Conservation (phyloP, 345 rosid species). For the Eucalyptus erythrocorys region DNA sequence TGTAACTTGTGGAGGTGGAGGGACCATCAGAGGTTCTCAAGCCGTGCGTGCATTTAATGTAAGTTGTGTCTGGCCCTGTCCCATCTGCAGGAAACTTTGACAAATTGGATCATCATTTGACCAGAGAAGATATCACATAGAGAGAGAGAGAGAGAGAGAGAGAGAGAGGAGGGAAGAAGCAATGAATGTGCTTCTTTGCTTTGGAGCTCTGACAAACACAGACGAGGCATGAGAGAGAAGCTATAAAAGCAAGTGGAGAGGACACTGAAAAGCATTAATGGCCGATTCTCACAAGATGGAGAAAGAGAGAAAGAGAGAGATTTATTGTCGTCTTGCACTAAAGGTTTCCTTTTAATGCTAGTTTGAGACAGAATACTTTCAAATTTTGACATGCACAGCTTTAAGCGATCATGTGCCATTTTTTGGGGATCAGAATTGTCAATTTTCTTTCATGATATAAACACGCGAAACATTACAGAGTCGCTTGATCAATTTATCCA, state of each 20-base stretch:
- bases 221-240: background rate
- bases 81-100: background rate
- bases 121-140: background rate
- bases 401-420: background rate
- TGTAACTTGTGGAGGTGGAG: background rate
- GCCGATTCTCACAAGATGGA: constrained; percentile 12
- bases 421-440: background rate
- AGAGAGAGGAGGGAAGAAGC: background rate
- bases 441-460: background rate
- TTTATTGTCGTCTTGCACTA: background rate
- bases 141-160: background rate
- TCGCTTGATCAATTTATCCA: background rate
- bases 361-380: background rate
- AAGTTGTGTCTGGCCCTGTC: background rate
- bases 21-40: background rate
- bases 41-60: background rate
- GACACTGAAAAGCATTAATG: constrained; percentile 39
- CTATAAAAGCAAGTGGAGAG: background rate
- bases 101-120: background rate
- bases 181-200: background rate
- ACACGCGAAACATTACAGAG: background rate
- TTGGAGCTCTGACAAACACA: background rate
- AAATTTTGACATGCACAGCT: background rate
- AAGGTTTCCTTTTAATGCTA: background rate
- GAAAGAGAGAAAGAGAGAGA: background rate